phyloP scores from a whole-genome alignment of 345 rosid genomes.

The Rhodamnia rubescens region DNA sequence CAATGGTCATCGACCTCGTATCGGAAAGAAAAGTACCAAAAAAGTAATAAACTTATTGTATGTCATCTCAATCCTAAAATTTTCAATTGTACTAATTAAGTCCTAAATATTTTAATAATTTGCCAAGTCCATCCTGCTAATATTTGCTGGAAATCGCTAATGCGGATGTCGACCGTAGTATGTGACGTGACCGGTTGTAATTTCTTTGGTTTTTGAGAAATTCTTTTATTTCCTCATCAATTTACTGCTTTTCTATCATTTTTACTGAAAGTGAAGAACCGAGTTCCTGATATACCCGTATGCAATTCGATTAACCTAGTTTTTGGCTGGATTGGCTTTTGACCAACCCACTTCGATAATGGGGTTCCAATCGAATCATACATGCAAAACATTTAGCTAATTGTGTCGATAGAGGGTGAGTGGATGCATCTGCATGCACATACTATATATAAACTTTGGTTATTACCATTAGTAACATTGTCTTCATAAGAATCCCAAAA shows the following conservation, averaged over 20 bases:
- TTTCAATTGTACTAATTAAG: no score
- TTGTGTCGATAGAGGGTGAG: not conserved
- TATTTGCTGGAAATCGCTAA: not conserved
- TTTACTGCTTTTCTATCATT: not conserved
- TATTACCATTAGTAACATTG: not conserved
- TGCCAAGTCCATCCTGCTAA: no score
- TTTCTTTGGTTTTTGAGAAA: not conserved
- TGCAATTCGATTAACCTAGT: not conserved
- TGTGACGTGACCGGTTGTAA: no score
- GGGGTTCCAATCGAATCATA: not conserved
- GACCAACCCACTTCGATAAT: not conserved
- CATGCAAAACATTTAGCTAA: not conserved
- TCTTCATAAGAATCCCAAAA: not conserved
- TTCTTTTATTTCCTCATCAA: not conserved
- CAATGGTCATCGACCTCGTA: not conserved
- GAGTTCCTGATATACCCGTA: no score
- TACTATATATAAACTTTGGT: not conserved
- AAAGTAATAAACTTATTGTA: no score
- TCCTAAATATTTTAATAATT: no score
- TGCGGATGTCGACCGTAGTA: no score
- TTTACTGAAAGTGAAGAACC: no score
- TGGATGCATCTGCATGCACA: not conserved
- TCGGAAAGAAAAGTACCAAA: not conserved
- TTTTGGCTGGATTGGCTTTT: not conserved
- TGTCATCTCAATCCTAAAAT: no score